Conservation (phyloP, 371 early-diverging fungal species). For the Mucor mucedo region DNA sequence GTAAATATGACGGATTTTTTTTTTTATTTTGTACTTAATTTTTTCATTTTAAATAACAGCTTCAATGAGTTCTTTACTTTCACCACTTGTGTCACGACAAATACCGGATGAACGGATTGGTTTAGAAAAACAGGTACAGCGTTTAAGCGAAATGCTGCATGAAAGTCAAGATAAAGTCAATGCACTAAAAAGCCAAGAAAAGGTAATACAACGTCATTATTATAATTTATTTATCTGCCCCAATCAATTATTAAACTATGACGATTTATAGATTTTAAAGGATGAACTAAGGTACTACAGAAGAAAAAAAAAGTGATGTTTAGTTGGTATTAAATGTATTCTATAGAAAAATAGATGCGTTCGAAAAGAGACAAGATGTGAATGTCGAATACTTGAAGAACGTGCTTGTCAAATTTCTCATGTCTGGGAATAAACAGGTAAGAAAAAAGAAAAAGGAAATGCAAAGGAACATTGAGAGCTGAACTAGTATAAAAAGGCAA, state of each 20-base stretch:
- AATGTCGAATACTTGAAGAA: constrained; percentile 70
- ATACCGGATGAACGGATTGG: constrained; percentile 25
- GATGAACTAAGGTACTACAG: constrained; percentile 48
- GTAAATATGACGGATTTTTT: constrained; percentile 5
- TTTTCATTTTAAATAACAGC: constrained; percentile 18
- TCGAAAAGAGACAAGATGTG: constrained; percentile 67
- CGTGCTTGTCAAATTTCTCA: constrained; percentile 64
- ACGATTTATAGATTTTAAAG: constrained; percentile 36
- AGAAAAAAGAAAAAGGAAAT: neutral
- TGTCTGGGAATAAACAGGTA: constrained; percentile 62
- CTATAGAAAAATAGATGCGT: constrained; percentile 59
- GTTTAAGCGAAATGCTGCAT: constrained; percentile 59
- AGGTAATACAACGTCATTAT: constrained; percentile 34
- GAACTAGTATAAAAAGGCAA: constrained; percentile 24
- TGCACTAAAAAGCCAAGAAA: constrained; percentile 62
- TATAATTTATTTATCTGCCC: neutral
- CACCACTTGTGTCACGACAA: constrained; percentile 32
- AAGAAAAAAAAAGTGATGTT: neutral
- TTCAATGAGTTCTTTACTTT: constrained; percentile 46
- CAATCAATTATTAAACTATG: neutral
- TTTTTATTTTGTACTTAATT: neutral
- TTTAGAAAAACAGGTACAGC: constrained; percentile 52
- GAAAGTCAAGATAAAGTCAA: constrained; percentile 64
- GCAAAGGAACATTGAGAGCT: neutral
- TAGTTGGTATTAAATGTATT: neutral